Evolutionary conservation across 1,139 yeast species (phyloP), one percentile per base, ranked within the genome.

Genomic region (Diutina neorugosa): DNA sequence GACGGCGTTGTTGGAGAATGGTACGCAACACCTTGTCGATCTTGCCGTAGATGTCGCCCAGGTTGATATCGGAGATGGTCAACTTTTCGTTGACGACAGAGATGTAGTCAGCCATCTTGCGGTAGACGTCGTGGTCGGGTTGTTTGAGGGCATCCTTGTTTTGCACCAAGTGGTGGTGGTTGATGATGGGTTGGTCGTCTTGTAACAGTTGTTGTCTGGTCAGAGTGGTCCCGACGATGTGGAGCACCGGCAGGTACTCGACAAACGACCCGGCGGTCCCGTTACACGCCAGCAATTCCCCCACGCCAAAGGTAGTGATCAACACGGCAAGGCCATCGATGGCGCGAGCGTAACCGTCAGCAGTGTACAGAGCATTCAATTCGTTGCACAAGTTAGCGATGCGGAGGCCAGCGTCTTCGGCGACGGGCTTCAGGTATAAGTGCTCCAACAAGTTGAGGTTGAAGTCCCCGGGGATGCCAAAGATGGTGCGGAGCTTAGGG

Each of bases 231-330:
- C 96, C 96, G 44, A 89, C 96, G 60, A 89, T 81, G 68, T 87
- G 96, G 55, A 89, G 73, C 31, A 88, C 74, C 11, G 95, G 95
- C 41, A 81, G 81, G 63, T 77, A 82, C 66, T 88, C 96, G 51
- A 93, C 85, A 68, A 77, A 85, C 7, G 95, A 81, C 57, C 96
- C 95, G 51, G 91, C 80, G 57, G 86, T 75, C 53, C 95, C 96
- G 68, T 88, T 89, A 58, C 88, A 67, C 14, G 96, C 96, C 54
- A 88, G 81, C 56, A 88, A 76, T 68, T 88, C 96, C 55, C 96
- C 96, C 52, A 89, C 96, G 54, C 96, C 96, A 67, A 75, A 86
- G 18, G 88, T 82, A 44, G 88, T 80, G 57, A 83, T 70, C 52
- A 83, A 61, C 1, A 72, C 79, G 18, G 75, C 65, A 59, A 77